Percentiles rank a stretch among this genome's conserved stretches.
These are phyloP conservation scores for Venturia aucupariae DNA, from an alignment of 2,329 filamentous ascomycete species.

Conservation along the genomic window DNA sequence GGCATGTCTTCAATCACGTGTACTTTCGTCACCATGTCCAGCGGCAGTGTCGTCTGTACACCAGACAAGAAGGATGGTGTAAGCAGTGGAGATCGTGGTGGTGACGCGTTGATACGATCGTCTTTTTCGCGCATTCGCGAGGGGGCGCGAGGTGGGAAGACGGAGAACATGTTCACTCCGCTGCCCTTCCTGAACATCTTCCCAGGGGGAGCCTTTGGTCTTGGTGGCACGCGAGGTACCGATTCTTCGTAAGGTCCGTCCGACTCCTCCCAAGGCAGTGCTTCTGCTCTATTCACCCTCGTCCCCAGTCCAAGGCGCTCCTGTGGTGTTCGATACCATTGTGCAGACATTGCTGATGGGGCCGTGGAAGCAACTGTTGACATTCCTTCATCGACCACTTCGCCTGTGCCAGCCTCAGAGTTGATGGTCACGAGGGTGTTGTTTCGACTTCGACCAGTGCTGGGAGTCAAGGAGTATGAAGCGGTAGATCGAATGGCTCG, in stretches of 20 bases:
- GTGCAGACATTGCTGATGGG: conserved; percentile 27
- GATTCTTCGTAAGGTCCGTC: not conserved
- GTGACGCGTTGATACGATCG: not conserved
- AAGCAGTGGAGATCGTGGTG: conserved; percentile 12
- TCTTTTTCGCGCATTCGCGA: not conserved
- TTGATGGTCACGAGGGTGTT: conserved; percentile 10
- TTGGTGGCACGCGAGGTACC: not conserved
- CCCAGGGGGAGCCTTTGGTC: not conserved
- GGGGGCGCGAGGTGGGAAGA: conserved; percentile 1
- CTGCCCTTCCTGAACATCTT: not conserved
- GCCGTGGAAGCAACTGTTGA: conserved; percentile 18
- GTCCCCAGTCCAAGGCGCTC: conserved; percentile 30
- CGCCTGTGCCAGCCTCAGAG: not conserved
- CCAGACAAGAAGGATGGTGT: conserved; percentile 10
- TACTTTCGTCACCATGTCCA: not conserved
- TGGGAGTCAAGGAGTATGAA: not conserved
- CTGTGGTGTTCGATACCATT: conserved; percentile 27
- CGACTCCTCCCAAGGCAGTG: conserved; percentile 25
- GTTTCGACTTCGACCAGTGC: conserved; percentile 2
- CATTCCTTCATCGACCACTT: not conserved
- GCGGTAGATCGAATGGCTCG: not conserved
- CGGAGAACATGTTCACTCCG: conserved; percentile 8
- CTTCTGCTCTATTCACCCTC: conserved; percentile 25
- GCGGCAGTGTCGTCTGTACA: conserved; percentile 1
- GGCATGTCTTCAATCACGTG: not conserved